Conservation (phyloP, 805 yeast species). For the Lachancea kluyveri region DNA sequence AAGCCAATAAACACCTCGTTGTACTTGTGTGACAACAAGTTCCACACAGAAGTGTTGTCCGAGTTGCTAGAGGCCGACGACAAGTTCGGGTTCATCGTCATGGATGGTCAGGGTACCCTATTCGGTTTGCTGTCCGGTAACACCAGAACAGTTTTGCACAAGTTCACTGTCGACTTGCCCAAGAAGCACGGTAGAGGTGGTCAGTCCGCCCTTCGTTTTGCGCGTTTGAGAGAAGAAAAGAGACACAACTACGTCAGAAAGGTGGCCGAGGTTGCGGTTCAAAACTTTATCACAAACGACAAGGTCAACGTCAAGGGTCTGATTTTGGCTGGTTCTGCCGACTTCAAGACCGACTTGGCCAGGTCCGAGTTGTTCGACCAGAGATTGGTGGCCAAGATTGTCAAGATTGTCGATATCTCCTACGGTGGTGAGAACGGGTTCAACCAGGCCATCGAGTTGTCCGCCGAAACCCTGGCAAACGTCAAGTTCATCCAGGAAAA, state of each 20-base stretch:
- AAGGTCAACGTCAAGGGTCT: conserved; percentile 92
- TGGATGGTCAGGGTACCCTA: conserved; percentile 99
- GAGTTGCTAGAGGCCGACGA: conserved; percentile 94
- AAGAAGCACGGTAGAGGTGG: conserved; percentile 99
- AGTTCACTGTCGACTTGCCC: conserved; percentile 95
- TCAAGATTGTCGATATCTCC: conserved; percentile 92
- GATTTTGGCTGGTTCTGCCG: conserved; percentile 98
- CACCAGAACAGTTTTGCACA: conserved; percentile 92
- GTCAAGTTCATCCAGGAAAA: conserved; percentile 98
- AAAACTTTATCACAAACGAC: conserved; percentile 90
- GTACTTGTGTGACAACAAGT: conserved; percentile 94
- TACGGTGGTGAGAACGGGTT: conserved; percentile 99
- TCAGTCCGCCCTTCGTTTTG: conserved; percentile 98
- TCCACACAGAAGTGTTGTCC: conserved; percentile 94
- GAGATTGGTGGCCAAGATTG: conserved; percentile 80
- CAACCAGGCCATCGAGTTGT: conserved; percentile 97
- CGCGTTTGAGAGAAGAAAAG: conserved; percentile 97
- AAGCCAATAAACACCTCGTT: conserved; percentile 97
- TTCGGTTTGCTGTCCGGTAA: conserved; percentile 96
- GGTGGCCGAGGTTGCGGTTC: conserved; percentile 97
- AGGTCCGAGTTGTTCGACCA: conserved; percentile 90
- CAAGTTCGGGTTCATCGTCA: conserved; percentile 92
- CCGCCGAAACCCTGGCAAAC: conserved; percentile 94
- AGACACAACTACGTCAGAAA: conserved; percentile 98
- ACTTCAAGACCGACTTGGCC: conserved; percentile 90